Evolutionary conservation across 2,329 filamentous ascomycete species (phyloP).

Genomic region (Penicillium sp.): DNA sequence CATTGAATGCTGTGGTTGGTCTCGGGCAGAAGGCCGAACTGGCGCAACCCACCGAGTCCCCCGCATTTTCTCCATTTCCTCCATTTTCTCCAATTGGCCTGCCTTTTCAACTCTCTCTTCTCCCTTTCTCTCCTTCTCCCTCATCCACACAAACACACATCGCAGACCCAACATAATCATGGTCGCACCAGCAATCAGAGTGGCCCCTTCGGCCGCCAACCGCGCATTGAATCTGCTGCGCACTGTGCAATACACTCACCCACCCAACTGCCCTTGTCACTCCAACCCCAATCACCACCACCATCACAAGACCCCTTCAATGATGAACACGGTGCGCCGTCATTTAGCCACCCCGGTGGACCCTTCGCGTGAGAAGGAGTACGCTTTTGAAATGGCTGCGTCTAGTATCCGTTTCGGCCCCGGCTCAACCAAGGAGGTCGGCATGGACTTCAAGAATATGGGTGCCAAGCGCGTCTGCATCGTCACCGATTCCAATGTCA

Average conservation of each 20-base stretch:
- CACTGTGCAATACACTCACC: slow-evolving; percentile 89
- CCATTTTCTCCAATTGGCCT: slow-evolving; percentile 24
- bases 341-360: slow-evolving; percentile 78
- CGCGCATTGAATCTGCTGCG: slow-evolving; percentile 68
- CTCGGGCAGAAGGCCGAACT: slow-evolving; percentile 30
- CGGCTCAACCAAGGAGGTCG: slow-evolving; percentile 91
- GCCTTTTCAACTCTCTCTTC: slow-evolving; percentile 6
- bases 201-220: slow-evolving; percentile 52
- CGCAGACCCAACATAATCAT: slow-evolving; percentile 28
- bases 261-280: slow-evolving; percentile 88
- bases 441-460: slow-evolving; percentile 96
- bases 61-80: slow-evolving; percentile 25
- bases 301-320: slow-evolving; percentile 61
- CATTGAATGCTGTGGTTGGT: not conserved
- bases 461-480: slow-evolving; percentile 85
- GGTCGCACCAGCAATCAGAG: slow-evolving; percentile 46
- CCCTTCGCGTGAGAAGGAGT: slow-evolving; percentile 78
- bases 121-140: slow-evolving; percentile 7
- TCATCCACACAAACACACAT: not conserved
- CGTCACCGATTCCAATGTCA: slow-evolving; percentile 84
- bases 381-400: slow-evolving; percentile 98
- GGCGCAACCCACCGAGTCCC: slow-evolving; percentile 9
- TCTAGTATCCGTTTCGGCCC: slow-evolving; percentile 93
- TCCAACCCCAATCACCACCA: slow-evolving; percentile 83
- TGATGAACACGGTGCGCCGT: slow-evolving; percentile 60